These are phyloP conservation scores for Ustilago curta DNA, from an alignment of 1,284 basidiomycete species.

Conservation along the genomic window DNA sequence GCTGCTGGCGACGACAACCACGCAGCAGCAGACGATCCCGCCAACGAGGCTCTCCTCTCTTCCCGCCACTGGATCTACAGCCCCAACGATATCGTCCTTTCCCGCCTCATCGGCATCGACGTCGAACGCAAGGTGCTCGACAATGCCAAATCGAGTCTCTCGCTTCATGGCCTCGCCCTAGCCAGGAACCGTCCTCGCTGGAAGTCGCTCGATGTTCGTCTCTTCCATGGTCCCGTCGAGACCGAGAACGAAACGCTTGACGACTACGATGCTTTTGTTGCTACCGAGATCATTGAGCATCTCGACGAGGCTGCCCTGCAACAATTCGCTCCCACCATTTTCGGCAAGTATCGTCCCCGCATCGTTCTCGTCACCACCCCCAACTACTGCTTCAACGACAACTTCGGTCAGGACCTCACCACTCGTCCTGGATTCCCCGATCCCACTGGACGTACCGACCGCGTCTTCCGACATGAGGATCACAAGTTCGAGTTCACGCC, in stretches of 20 bases:
- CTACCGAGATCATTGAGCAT: slow-evolving; percentile 92
- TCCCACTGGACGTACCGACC: slow-evolving; percentile 78
- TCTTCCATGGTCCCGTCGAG: slow-evolving; percentile 79
- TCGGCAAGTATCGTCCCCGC: slow-evolving; percentile 85
- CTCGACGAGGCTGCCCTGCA: slow-evolving; percentile 78
- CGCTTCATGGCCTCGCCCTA: slow-evolving; percentile 46
- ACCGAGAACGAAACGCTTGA: slow-evolving; percentile 79
- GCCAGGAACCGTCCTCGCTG: slow-evolving; percentile 46
- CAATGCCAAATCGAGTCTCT: slow-evolving; percentile 47
- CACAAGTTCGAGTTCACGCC: slow-evolving; percentile 94
- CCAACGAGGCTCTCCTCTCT: slow-evolving; percentile 29
- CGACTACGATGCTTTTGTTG: slow-evolving; percentile 83
- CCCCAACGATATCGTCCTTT: slow-evolving; percentile 46
- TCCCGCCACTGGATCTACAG: slow-evolving; percentile 50
- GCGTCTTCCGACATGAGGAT: slow-evolving; percentile 79
- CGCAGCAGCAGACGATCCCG: slow-evolving; percentile 11
- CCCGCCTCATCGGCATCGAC: slow-evolving; percentile 49
- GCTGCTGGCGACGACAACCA: neutral
- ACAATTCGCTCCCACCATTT: slow-evolving; percentile 81
- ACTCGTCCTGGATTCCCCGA: slow-evolving; percentile 75
- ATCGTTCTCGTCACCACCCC: slow-evolving; percentile 88
- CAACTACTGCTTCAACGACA: slow-evolving; percentile 86
- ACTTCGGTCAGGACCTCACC: slow-evolving; percentile 73
- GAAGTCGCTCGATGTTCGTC: slow-evolving; percentile 51
- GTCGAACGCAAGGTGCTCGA: slow-evolving; percentile 53